These are phyloP conservation scores for Datura wrightii DNA, from an alignment of 257 asterid genomes.

Conservation along the genomic window DNA sequence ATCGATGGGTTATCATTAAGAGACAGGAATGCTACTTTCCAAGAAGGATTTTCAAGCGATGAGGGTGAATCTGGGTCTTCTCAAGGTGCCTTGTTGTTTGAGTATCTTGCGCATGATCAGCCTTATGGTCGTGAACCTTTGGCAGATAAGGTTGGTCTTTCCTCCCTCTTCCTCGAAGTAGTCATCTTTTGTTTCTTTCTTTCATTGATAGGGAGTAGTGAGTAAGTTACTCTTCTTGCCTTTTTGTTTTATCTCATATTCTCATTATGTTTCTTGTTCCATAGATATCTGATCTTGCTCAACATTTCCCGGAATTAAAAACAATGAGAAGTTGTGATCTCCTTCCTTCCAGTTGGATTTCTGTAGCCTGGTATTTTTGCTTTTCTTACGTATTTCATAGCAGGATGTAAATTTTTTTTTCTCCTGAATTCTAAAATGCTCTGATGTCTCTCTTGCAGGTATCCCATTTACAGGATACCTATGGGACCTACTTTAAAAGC, in stretches of 20 bases:
- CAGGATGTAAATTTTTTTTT: neutral
- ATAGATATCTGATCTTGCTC: slow-evolving; percentile 77
- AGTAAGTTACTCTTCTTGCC: neutral
- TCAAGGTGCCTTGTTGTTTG: slow-evolving; percentile 73
- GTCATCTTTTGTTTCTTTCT: neutral
- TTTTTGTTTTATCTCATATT: neutral
- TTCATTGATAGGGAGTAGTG: neutral
- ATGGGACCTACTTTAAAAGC: slow-evolving; percentile 85
- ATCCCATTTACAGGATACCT: slow-evolving; percentile 98
- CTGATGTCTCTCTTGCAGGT: slow-evolving; percentile 54
- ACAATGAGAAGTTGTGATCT: slow-evolving; percentile 86
- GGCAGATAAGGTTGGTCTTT: slow-evolving; percentile 55
- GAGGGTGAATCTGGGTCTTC: slow-evolving; percentile 86
- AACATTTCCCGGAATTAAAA: slow-evolving; percentile 71
- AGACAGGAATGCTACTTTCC: slow-evolving; percentile 57
- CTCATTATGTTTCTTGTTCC: slow-evolving; percentile 27
- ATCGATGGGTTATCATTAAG: slow-evolving; percentile 45
- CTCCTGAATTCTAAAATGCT: neutral
- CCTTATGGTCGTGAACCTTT: slow-evolving; percentile 88
- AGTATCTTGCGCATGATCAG: slow-evolving; percentile 73
- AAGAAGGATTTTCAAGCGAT: slow-evolving; percentile 87
- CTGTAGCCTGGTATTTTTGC: slow-evolving; percentile 82
- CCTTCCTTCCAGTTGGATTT: slow-evolving; percentile 86
- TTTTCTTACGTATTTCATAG: neutral
- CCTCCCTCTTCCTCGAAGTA: slow-evolving; percentile 10